A percentile compares a stretch with the other conserved stretches of the same genome.
Evolutionary conservation across 768 basidiomycete genomes (phyloP).

Genomic region (Favolaschia claudopus): DNA sequence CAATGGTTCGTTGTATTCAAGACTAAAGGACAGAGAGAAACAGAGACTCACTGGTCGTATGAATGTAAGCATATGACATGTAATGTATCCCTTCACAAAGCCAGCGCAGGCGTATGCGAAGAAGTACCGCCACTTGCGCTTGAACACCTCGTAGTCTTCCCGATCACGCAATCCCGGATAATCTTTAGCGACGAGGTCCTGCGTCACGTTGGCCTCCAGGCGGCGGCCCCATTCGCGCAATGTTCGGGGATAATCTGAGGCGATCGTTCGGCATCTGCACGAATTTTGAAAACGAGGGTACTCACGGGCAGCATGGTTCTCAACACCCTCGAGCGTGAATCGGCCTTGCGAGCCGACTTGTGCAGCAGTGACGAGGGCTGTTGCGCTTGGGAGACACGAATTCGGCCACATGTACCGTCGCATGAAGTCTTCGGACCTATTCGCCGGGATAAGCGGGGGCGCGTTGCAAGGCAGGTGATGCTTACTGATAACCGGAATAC

Average conservation of each 20-base stretch:
- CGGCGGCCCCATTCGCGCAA: slow-evolving; percentile 91
- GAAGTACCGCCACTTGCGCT: slow-evolving; percentile 84
- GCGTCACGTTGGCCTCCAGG: slow-evolving; percentile 69
- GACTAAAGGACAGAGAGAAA: neutral
- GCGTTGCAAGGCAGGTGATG: slow-evolving; percentile 26
- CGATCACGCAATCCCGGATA: slow-evolving; percentile 66
- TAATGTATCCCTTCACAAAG: slow-evolving; percentile 82
- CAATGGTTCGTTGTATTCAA: slow-evolving; percentile 8
- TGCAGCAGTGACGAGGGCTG: slow-evolving; percentile 78
- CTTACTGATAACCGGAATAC: slow-evolving; percentile 75
- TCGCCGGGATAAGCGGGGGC: slow-evolving; percentile 8
- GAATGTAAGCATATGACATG: slow-evolving; percentile 84
- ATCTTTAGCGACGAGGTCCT: slow-evolving; percentile 62
- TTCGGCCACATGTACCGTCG: slow-evolving; percentile 91
- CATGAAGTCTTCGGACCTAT: slow-evolving; percentile 83
- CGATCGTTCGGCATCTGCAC: slow-evolving; percentile 5
- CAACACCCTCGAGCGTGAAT: slow-evolving; percentile 84
- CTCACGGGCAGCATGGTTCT: slow-evolving; percentile 84
- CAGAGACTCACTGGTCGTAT: slow-evolving; percentile 20
- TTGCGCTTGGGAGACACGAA: slow-evolving; percentile 87
- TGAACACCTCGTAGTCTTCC: slow-evolving; percentile 72
- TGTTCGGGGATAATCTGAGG: slow-evolving; percentile 83
- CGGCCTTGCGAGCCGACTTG: slow-evolving; percentile 73
- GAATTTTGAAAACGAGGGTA: slow-evolving; percentile 14
- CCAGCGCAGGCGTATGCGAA: slow-evolving; percentile 85